phyloP scores from a whole-genome alignment of 2,329 filamentous ascomycete genomes.

The Ramularia collo-cygni region DNA sequence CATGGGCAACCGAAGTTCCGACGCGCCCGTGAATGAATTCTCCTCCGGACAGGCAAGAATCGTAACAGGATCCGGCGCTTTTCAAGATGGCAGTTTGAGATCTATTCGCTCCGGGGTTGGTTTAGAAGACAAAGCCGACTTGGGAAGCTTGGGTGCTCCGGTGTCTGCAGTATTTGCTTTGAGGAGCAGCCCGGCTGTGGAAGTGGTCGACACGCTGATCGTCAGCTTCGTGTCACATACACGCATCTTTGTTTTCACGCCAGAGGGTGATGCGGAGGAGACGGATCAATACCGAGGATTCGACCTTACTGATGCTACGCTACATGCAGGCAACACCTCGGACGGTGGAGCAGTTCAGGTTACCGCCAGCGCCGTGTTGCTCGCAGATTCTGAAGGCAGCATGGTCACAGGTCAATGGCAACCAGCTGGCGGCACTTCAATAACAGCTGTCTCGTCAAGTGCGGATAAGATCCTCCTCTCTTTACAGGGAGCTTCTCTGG shows the following conservation, averaged over 20 bases:
- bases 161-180: constrained; percentile 38
- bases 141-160: constrained; percentile 60
- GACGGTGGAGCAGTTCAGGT: constrained; percentile 66
- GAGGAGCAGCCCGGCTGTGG: constrained; percentile 68
- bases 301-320: constrained; percentile 60
- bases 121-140: constrained; percentile 58
- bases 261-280: constrained; percentile 76
- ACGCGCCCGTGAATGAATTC: constrained; percentile 78
- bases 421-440: constrained; percentile 44
- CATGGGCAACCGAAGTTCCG: constrained; percentile 76
- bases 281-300: constrained; percentile 69
- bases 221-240: constrained; percentile 80
- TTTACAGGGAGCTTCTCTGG: constrained; percentile 63
- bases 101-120: constrained; percentile 92
- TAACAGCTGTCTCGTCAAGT: constrained; percentile 75
- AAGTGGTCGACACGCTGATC: constrained; percentile 62
- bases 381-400: constrained; percentile 55
- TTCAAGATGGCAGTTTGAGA: constrained; percentile 77
- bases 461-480: constrained; percentile 64
- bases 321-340: constrained; percentile 59
- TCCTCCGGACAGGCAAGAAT: constrained; percentile 91
- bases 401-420: constrained; percentile 55
- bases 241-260: constrained; percentile 69
- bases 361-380: constrained; percentile 54
- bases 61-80: constrained; percentile 86